A percentile compares a stretch with the other conserved stretches of the same genome.
These are phyloP conservation scores for Dittrichia graveolens DNA, from an alignment of 129 eudicot genomes.

Conservation along the genomic window DNA sequence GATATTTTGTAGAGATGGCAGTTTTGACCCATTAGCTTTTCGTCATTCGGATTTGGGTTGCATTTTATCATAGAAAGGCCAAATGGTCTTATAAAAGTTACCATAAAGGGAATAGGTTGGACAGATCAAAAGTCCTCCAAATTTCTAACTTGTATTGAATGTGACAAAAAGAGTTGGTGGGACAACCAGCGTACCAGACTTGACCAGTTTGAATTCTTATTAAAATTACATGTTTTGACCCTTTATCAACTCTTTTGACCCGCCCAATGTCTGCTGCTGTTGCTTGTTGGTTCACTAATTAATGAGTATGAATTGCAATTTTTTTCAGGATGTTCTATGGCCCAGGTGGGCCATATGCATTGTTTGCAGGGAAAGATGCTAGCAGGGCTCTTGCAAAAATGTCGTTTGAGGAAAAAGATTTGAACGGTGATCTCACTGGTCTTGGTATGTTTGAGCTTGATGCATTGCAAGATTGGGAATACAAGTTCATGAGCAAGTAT, in stretches of 20 bases:
- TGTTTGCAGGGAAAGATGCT: slow-evolving; percentile 99
- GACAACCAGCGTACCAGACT: background rate
- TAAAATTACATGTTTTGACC: background rate
- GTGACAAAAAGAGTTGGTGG: background rate
- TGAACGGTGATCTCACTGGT: slow-evolving; percentile 67
- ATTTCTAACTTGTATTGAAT: background rate
- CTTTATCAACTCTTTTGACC: background rate
- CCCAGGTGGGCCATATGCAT: slow-evolving; percentile 96
- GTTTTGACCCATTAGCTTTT: background rate
- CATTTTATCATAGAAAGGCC: too few relatives aligned
- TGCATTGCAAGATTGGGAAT: slow-evolving; percentile 97
- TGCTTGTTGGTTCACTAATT: slow-evolving; percentile 12
- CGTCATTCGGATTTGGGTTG: background rate
- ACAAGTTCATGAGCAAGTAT: slow-evolving; percentile 98
- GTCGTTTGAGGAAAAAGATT: slow-evolving; percentile 73
- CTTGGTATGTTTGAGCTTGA: slow-evolving; percentile 94
- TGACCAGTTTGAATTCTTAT: background rate
- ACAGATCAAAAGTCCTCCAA: background rate
- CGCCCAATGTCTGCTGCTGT: background rate
- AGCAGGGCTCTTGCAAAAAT: slow-evolving; percentile 99
- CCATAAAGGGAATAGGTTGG: background rate
- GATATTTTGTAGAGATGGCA: background rate
- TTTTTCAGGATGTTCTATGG: slow-evolving; percentile 87
- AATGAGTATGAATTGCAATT: slow-evolving; percentile 1
- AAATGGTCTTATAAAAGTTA: background rate